Base-by-base conservation (phyloP, 805 yeast species). In the Tetrapisispora arboricola region DNA sequence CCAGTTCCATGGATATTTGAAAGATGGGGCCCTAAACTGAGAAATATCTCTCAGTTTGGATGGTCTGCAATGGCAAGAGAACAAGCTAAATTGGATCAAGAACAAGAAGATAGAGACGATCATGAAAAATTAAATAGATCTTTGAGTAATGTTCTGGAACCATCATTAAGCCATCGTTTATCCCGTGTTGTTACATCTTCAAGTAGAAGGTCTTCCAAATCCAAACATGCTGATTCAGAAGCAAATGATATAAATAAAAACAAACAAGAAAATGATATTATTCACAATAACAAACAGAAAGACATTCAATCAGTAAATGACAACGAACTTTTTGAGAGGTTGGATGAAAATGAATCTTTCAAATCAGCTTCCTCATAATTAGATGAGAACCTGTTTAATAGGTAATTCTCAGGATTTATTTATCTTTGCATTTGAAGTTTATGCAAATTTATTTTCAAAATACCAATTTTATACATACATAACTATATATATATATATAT, bases 1-100 rank as follows among this genome's bases (percentile, higher is more conserved):
- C 88, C 90, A 12, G 79, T 80, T 38, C 90, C 90, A 11, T 82
- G 84, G 76, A 55, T 76, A 9, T 80, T 82, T 54, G 73, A 68
- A 42, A 66, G 58, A 28, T 75, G 68, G 60, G 92, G 90, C 19
- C 68, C 75, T 9, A 43, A 40, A 19, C 58, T 84, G 43, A 76
- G 94, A 68, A 49, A 50, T 37, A 60, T 50, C 32, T 78, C 86
- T 3, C 70, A 67, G 48, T 82, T 67, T 50, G 83, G 86, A 30
- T 78, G 71, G 55, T 70, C 69, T 41, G 80, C 82, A 1, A 42
- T 65, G 52, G 47, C 58, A 67, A 71, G 57, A 63, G 72, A 57
- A 38, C 56, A 52, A 30, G 51, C 50, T 21, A 13, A 16, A 33
- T 24, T 27, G 9, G 57, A 48, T 26, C 50, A 48, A 29, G 44